Percentiles rank a stretch among this genome's conserved stretches.
Conservation (phyloP, 176 grass and related monocot species). For the Eragrostis nindensis region DNA sequence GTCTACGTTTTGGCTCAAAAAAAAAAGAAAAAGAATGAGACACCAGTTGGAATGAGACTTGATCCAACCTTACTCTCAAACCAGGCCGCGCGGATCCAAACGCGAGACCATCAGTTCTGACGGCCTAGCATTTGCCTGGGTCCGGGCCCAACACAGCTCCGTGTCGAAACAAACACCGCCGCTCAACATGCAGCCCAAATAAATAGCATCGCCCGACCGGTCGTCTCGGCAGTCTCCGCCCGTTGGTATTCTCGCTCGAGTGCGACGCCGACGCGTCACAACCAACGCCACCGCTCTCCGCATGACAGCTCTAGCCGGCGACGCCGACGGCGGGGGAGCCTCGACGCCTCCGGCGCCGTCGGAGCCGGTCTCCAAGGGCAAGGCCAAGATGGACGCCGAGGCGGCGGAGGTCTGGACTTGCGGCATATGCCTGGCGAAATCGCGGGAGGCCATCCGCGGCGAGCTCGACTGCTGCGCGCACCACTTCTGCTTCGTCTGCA, state of each 20-base stretch:
- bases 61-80: too few relatives aligned
- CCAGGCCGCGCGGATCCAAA: too few relatives aligned
- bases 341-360: neutral
- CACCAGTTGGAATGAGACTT: too few relatives aligned
- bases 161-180: too few relatives aligned
- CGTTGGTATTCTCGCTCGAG: neutral
- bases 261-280: neutral
- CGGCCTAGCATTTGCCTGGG: neutral
- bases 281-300: neutral
- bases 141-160: slow-evolving; percentile 2
- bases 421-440: slow-evolving; percentile 68
- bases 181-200: too few relatives aligned
- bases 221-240: too few relatives aligned
- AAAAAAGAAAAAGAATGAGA: too few relatives aligned
- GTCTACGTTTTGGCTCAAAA: too few relatives aligned
- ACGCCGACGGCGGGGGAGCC: neutral
- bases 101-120: too few relatives aligned
- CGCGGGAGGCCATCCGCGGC: slow-evolving; percentile 52
- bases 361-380: slow-evolving; percentile 10
- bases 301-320: slow-evolving; percentile 37
- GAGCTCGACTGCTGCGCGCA: slow-evolving; percentile 79
- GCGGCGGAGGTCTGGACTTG: slow-evolving; percentile 45
- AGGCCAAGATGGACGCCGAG: slow-evolving; percentile 22
- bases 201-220: too few relatives aligned
- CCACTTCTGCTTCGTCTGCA: slow-evolving; percentile 92